Evolutionary conservation across 1,284 basidiomycete genomes (phyloP), one percentile per base, ranked within the genome.

Genomic region (Ustilago cynodontis): DNA sequence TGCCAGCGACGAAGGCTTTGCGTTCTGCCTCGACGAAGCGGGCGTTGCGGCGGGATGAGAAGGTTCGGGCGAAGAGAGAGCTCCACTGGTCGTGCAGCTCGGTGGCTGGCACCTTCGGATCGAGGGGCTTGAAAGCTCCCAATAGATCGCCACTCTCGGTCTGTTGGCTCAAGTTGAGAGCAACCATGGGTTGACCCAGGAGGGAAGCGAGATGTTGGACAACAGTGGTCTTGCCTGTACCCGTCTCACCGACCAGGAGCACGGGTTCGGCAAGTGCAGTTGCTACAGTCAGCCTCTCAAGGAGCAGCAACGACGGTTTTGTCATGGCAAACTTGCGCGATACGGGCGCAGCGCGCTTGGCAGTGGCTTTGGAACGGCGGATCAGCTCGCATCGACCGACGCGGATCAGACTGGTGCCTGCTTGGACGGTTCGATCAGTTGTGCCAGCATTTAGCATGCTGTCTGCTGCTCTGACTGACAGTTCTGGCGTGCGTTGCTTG

Each of bases 201-300:
- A 93, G 87, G 4, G 91, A 89, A 20, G 97, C 93, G 24, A 99
- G 89, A 79, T 97, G 91, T 24, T 95, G 94, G 20, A 99, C 91
- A 2, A 92, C 90, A 50, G 95, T 97, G 2, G 97, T 99, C 87
- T 99, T 99, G 39, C 97, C 97, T 0, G 97, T 99, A 47, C 97
- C 97, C 0, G 97, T 99, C 88, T 99, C 97, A 61, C 97, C 97
- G 0, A 96, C 95, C 22, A 99, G 90, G 2, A 99, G 89, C 1
- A 96, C 88, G 0, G 97, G 95, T 85, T 99, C 97, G 16, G 88
- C 87, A 39, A 93, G 88, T 0, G 91, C 88, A 35, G 95, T 88
- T 0, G 92, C 90, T 13, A 91, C 92, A 0, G 92, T 91, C 50
- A 99, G 91, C 28, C 93, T 91, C 43, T 95, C 93, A 24, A 98